Conservation (phyloP, 768 basidiomycete species). For the Clitopilus passeckerianus region DNA sequence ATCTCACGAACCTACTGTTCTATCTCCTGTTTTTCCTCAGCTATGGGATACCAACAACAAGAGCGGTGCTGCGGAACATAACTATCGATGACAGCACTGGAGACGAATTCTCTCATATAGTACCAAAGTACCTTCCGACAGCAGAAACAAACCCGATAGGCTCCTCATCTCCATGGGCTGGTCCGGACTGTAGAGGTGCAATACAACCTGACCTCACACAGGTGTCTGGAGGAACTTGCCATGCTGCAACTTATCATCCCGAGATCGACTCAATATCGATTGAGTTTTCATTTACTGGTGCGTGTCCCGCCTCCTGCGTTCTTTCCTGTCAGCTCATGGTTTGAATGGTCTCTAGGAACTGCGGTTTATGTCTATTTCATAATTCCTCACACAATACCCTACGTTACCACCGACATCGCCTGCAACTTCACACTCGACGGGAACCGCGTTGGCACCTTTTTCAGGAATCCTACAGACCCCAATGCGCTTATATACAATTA, state of each 20-base stretch:
- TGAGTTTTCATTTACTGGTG: slow-evolving; percentile 8
- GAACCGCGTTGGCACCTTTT: slow-evolving; percentile 10
- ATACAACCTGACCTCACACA: slow-evolving; percentile 7
- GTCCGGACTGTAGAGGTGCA: slow-evolving; percentile 8
- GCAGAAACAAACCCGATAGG: not conserved
- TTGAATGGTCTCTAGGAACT: slow-evolving; percentile 18
- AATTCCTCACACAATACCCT: slow-evolving; percentile 10
- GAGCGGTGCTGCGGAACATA: not conserved
- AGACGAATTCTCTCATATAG: slow-evolving; percentile 10
- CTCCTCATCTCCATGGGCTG: slow-evolving; percentile 10
- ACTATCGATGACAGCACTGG: slow-evolving; percentile 20
- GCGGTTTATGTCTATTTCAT: slow-evolving; percentile 35
- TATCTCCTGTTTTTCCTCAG: not conserved
- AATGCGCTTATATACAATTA: slow-evolving; percentile 21
- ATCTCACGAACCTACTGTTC: not conserved
- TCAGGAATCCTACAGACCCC: slow-evolving; percentile 19
- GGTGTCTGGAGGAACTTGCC: slow-evolving; percentile 14
- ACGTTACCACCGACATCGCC: slow-evolving; percentile 14
- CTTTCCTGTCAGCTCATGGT: not conserved
- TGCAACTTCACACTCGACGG: slow-evolving; percentile 30
- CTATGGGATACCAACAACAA: not conserved
- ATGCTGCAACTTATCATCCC: slow-evolving; percentile 13
- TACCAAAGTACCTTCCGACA: slow-evolving; percentile 11
- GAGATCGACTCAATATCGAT: slow-evolving; percentile 7
- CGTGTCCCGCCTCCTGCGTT: not conserved